Evolutionary conservation across 805 yeast genomes (phyloP).

Genomic region (Ogataea parapolymorpha): DNA sequence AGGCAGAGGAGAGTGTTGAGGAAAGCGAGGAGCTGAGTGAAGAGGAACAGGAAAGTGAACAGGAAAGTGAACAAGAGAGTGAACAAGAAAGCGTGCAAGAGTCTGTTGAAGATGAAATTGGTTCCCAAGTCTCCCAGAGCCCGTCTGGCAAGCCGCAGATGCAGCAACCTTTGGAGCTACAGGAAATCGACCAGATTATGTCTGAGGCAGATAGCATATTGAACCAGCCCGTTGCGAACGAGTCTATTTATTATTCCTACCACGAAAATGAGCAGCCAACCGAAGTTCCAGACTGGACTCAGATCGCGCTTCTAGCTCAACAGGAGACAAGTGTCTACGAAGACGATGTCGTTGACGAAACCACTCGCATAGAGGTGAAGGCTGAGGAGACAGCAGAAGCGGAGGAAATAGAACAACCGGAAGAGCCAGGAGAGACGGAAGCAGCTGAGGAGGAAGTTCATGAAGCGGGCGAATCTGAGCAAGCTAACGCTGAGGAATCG

Average conservation of each 20-base stretch:
- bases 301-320: constrained; percentile 4
- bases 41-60: not conserved
- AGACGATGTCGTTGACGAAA: constrained; percentile 14
- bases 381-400: constrained; percentile 4
- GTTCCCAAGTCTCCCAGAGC: not conserved
- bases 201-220: constrained; percentile 4
- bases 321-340: constrained; percentile 8
- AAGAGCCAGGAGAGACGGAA: not conserved
- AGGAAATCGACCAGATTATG: constrained; percentile 2
- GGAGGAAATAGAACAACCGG: constrained; percentile 8
- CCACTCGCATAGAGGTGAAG: constrained; percentile 1
- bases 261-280: not conserved
- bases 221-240: constrained; percentile 1
- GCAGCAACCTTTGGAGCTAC: not conserved
- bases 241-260: constrained; percentile 3
- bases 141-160: not conserved
- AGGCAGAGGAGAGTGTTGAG: not conserved
- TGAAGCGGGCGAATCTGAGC: too few relatives aligned
- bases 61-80: too few relatives aligned
- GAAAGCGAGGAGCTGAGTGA: not conserved
- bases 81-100: not conserved
- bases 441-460: not conserved
- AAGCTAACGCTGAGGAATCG: too few relatives aligned
- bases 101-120: not conserved
- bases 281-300: constrained; percentile 1